Conservation (phyloP, 2,329 filamentous ascomycete species). For the Exophiala lecanii-corni region DNA sequence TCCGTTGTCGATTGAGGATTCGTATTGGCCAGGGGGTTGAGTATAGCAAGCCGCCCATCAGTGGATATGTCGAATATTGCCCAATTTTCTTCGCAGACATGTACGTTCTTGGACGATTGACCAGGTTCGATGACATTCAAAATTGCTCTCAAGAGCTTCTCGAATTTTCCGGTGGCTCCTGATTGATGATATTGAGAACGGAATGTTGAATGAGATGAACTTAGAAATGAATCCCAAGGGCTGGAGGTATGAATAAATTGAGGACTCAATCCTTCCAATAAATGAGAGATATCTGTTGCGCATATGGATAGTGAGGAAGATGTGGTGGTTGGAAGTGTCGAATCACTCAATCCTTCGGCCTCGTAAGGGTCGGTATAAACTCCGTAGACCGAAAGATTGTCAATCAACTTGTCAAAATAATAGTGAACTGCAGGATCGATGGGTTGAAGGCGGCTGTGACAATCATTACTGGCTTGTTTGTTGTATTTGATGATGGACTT, state of each 20-base stretch:
- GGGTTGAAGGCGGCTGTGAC: slow-evolving; percentile 25
- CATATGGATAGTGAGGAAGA: slow-evolving; percentile 15
- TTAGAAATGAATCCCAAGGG: slow-evolving; percentile 19
- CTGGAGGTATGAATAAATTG: slow-evolving; percentile 69
- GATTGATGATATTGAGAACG: slow-evolving; percentile 15
- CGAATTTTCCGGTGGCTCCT: slow-evolving; percentile 18
- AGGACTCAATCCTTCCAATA: slow-evolving; percentile 55
- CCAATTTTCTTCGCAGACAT: slow-evolving; percentile 25
- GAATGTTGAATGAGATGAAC: slow-evolving; percentile 19
- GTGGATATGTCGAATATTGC: slow-evolving; percentile 11
- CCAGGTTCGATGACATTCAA: slow-evolving; percentile 23
- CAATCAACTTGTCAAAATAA: slow-evolving; percentile 18
- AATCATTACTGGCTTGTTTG: slow-evolving; percentile 9
- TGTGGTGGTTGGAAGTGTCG: not conserved
- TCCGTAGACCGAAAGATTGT: slow-evolving; percentile 14
- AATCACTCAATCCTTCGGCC: not conserved
- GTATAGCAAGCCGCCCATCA: slow-evolving; percentile 9
- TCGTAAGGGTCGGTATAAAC: slow-evolving; percentile 18
- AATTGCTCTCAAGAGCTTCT: slow-evolving; percentile 20
- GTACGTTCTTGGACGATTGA: slow-evolving; percentile 22
- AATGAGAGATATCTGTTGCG: slow-evolving; percentile 23
- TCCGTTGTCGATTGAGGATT: not conserved
- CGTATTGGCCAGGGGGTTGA: not conserved
- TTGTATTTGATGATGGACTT: slow-evolving; percentile 34
- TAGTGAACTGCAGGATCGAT: slow-evolving; percentile 14